Base-by-base conservation (phyloP, 768 basidiomycete genomes). In the Lepiota venenata region DNA sequence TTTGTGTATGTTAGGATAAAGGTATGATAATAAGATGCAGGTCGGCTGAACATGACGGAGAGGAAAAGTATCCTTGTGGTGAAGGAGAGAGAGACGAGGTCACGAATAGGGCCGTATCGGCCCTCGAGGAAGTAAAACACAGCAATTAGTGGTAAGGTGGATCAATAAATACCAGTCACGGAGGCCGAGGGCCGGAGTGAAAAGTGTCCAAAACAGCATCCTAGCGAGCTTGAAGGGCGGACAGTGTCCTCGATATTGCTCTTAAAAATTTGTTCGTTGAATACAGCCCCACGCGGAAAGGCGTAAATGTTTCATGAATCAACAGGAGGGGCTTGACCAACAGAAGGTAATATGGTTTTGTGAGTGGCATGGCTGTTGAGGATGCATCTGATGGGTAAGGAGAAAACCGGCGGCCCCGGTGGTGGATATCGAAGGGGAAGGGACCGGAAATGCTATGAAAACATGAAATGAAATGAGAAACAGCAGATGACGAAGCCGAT, bases 391-490 rank as follows among this genome's bases (percentile, higher is more conserved):
- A 29, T 44, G 25, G 11, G 8, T 11, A 27, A 49, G 54, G n/a
- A 35, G 27, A 37, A 25, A 42, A 43, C 37, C 48, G 32, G 21
- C 32, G 42, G 55, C 20, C 41, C 48, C 50, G 63, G 59, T 32
- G 40, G 42, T 46, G 20, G 27, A 44, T 36, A 36, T 36, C 22
- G 47, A 48, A 47, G 29, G 41, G 46, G 46, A 48, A 48, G 47
- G n/a, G 46, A 55, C 46, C 67, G 67, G 63, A 62, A 52, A 67
- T 62, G 64, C 63, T 62, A 66, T 58, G 62, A 63, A 58, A 65
- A 57, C 63, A 59, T 10, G 44, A 18, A 55, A 60, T n/a, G 61
- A 63, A 56, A n/a, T n/a, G n/a, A n/a, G 63, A 64, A 56, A 63
- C 60, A 64, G 63, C 59, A 63, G 45, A 60, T 58, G 54, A 59